Conservation (phyloP, 2,329 filamentous ascomycete species). For the Podosphaera aphanis region DNA sequence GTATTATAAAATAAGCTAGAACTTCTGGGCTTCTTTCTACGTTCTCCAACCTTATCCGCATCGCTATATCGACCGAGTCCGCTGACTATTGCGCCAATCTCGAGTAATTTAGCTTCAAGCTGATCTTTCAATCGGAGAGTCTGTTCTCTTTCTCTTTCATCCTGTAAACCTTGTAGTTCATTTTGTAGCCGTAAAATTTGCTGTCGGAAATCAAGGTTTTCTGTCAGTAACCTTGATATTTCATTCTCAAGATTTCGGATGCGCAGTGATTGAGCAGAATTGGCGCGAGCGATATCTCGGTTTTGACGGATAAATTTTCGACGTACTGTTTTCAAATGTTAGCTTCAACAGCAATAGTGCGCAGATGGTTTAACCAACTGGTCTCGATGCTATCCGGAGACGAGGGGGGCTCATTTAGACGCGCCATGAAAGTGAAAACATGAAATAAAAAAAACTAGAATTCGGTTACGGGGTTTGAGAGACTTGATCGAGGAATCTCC, state of each 20-base stretch:
- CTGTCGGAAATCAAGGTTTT: slow-evolving; percentile 51
- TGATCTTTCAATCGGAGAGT: slow-evolving; percentile 45
- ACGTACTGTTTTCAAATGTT: slow-evolving; percentile 33
- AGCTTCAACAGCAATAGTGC: background rate
- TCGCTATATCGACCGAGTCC: slow-evolving; percentile 39
- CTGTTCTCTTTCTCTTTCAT: slow-evolving; percentile 37
- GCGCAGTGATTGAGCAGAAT: slow-evolving; percentile 53
- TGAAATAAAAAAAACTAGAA: background rate
- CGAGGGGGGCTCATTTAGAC: slow-evolving; percentile 51
- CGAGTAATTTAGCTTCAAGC: slow-evolving; percentile 47
- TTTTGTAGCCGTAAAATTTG: slow-evolving; percentile 47
- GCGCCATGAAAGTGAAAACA: slow-evolving; percentile 35
- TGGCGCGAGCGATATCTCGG: slow-evolving; percentile 56
- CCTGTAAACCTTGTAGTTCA: slow-evolving; percentile 36
- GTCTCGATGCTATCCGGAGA: slow-evolving; percentile 48
- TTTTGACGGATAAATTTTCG: slow-evolving; percentile 64
- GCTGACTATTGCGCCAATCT: slow-evolving; percentile 44
- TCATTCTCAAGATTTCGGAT: slow-evolving; percentile 60
- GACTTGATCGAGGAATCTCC: background rate
- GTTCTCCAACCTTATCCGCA: slow-evolving; percentile 20
- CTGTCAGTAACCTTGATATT: slow-evolving; percentile 48
- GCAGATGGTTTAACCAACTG: slow-evolving; percentile 24
- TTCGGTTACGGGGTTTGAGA: background rate
- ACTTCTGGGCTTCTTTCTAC: slow-evolving; percentile 11
- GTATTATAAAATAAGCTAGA: slow-evolving; percentile 22